A percentile compares a stretch with the other conserved stretches of the same genome.
Evolutionary conservation across 192 early-diverging fungal species (phyloP).

Genomic region (Podila minutissima): DNA sequence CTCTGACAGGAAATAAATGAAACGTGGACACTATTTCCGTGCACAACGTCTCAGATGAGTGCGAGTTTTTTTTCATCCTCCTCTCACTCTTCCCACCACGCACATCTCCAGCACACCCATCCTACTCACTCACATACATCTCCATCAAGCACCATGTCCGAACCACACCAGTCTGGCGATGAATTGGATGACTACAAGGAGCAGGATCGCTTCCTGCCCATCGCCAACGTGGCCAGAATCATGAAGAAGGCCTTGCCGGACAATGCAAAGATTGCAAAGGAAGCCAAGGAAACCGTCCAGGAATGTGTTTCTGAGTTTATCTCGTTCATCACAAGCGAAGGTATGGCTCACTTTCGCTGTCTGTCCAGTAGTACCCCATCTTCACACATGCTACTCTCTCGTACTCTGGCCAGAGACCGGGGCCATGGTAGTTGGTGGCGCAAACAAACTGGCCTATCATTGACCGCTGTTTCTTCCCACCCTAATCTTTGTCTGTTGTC

Average conservation of each 20-base stretch:
- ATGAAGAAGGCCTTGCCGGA: conserved; percentile 98
- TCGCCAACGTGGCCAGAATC: conserved; percentile 95
- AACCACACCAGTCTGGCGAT: conserved; percentile 64
- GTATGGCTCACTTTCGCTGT: conserved; percentile 15
- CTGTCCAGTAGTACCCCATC: neutral
- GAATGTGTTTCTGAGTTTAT: conserved; percentile 99
- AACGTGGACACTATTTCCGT: too few species aligned
- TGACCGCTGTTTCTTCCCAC: neutral
- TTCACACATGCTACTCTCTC: neutral
- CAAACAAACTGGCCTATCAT: neutral
- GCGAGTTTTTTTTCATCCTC: too few species aligned
- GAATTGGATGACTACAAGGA: conserved; percentile 86
- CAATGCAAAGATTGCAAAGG: conserved; percentile 98
- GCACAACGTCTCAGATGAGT: too few species aligned
- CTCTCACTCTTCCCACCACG: too few species aligned
- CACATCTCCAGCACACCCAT: too few species aligned
- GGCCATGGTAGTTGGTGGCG: neutral
- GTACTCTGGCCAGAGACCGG: neutral
- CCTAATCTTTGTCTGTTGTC: neutral
- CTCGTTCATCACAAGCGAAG: conserved; percentile 97
- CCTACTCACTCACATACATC: too few species aligned
- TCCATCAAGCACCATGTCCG: conserved; percentile 45
- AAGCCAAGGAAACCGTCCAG: conserved; percentile 96
- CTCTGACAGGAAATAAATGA: too few species aligned
- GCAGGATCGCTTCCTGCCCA: conserved; percentile 96